These are phyloP conservation scores for Emiliania huxleyi DNA, from an alignment of 78 protist genomes.

Conservation along the genomic window DNA sequence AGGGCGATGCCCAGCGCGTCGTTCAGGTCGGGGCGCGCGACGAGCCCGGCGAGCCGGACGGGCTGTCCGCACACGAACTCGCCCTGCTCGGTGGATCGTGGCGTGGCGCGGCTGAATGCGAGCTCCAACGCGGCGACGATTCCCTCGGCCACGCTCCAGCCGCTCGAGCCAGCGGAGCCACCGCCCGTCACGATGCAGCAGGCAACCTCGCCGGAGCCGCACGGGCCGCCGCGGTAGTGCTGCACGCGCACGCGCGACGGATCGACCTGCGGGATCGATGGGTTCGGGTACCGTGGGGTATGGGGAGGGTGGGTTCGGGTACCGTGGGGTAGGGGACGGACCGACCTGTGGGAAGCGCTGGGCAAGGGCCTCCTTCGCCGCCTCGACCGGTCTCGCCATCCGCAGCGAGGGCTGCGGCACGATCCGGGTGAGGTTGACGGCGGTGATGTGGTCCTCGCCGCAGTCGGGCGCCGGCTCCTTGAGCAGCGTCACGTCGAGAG, in stretches of 20 bases:
- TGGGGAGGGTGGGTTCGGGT: too few species aligned
- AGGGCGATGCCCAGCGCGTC: background rate
- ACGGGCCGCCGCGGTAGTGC: background rate
- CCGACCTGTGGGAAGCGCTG: too few species aligned
- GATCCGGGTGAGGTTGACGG: background rate
- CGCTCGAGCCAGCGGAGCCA: background rate
- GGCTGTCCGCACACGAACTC: background rate
- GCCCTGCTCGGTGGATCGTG: background rate
- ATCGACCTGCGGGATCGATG: background rate
- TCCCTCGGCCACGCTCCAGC: background rate
- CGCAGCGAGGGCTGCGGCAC: background rate
- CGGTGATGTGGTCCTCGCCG: slow-evolving; percentile 12
- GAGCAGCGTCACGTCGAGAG: background rate
- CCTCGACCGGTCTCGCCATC: background rate
- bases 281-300: too few species aligned
- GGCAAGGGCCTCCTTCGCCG: too few species aligned
- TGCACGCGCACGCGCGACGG: background rate
- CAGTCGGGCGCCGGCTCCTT: background rate
- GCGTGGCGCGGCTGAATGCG: background rate
- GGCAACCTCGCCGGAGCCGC: background rate
- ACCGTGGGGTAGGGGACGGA: background rate
- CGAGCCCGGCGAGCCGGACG: background rate
- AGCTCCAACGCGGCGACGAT: background rate
- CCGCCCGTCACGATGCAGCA: slow-evolving; percentile 13
- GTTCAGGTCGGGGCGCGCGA: background rate